phyloP scores from a whole-genome alignment of 164 flowering plant genomes.

The Vitis amurensis region DNA sequence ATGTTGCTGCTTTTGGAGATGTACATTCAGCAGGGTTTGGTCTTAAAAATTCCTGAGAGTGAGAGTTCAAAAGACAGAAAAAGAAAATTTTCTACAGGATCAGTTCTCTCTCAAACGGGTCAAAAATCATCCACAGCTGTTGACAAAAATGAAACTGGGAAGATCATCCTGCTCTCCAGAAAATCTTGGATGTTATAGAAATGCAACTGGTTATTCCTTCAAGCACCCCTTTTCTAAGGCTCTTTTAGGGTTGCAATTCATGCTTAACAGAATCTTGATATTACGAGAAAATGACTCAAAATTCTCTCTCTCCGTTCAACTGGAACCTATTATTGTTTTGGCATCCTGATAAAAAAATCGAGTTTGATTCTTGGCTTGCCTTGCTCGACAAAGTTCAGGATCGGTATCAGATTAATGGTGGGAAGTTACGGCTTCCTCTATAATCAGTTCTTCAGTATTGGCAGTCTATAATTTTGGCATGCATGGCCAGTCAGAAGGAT shows the following conservation, averaged over 20 bases:
- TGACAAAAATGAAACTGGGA: slow-evolving; percentile 44
- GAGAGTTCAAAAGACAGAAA: slow-evolving; percentile 12
- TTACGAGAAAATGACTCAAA: slow-evolving; percentile 66
- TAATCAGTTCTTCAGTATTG: too few species aligned
- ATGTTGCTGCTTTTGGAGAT: slow-evolving; percentile 18
- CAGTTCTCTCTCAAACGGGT: slow-evolving; percentile 15
- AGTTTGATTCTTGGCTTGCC: slow-evolving; percentile 76
- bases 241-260: slow-evolving; percentile 71
- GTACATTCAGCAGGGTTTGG: slow-evolving; percentile 15
- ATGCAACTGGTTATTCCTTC: slow-evolving; percentile 71
- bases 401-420: slow-evolving; percentile 70
- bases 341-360: slow-evolving; percentile 72
- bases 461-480: too few species aligned
- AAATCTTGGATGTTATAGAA: slow-evolving; percentile 52
- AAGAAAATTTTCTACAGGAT: slow-evolving; percentile 11
- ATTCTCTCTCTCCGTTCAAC: slow-evolving; percentile 63
- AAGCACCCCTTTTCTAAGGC: slow-evolving; percentile 71
- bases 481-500: too few species aligned
- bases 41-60: slow-evolving; percentile 4
- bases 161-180: slow-evolving; percentile 71
- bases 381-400: slow-evolving; percentile 79
- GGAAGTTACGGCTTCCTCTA: slow-evolving; percentile 43
- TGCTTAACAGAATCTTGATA: slow-evolving; percentile 42
- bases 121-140: slow-evolving; percentile 12
- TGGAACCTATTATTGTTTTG: slow-evolving; percentile 58